phyloP scores from a whole-genome alignment of 148 eudicot species.

The Persicaria tinctoria region DNA sequence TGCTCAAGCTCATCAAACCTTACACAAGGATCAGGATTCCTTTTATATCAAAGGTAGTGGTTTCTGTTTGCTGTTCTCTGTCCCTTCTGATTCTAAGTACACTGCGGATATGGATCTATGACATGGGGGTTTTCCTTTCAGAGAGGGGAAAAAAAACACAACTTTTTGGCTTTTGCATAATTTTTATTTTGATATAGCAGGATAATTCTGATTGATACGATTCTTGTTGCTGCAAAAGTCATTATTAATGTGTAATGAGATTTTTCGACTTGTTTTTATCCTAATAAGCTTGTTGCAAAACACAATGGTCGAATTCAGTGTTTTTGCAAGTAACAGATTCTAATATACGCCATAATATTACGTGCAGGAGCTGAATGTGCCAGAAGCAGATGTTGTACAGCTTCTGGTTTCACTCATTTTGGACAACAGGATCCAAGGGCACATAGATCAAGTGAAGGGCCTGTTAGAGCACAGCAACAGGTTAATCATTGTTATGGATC shows the following conservation, averaged over 20 bases:
- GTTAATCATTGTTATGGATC: slow-evolving; percentile 24
- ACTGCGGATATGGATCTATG: too few relatives aligned
- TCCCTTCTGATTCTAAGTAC: neutral
- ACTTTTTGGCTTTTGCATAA: too few relatives aligned
- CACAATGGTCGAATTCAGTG: too few relatives aligned
- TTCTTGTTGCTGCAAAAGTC: too few relatives aligned
- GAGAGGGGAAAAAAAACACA: too few relatives aligned
- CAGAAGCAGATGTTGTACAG: slow-evolving; percentile 86
- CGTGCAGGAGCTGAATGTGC: slow-evolving; percentile 84
- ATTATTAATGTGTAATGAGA: too few relatives aligned
- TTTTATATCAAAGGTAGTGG: slow-evolving; percentile 79
- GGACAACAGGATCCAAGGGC: slow-evolving; percentile 92
- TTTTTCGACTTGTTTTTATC: too few relatives aligned
- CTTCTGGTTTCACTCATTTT: slow-evolving; percentile 80
- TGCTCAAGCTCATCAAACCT: slow-evolving; percentile 96
- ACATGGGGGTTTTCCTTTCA: too few relatives aligned
- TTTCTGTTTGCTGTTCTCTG: neutral
- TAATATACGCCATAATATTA: neutral
- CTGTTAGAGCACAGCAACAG: slow-evolving; percentile 80
- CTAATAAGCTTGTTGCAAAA: too few relatives aligned
- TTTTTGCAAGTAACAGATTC: too few relatives aligned
- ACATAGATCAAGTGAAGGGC: slow-evolving; percentile 93
- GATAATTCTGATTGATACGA: too few relatives aligned
- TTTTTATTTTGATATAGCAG: too few relatives aligned
- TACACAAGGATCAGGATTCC: slow-evolving; percentile 96